Base-by-base conservation (phyloP, 1,284 basidiomycete species). In the Gymnopus androsaceus region DNA sequence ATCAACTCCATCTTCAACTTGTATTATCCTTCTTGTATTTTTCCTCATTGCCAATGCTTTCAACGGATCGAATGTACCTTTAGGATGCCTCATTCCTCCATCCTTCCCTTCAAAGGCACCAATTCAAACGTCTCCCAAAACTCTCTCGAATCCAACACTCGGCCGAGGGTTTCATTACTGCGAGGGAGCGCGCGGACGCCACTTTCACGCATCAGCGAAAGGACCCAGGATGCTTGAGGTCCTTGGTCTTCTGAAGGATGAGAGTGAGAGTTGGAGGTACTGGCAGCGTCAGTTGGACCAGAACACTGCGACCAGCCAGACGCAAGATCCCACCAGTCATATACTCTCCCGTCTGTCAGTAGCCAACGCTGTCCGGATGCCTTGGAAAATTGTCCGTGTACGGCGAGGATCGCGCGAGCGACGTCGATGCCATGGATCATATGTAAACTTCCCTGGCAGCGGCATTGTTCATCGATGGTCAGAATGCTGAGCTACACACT, bases 281-380 rank as follows among this genome's bases (percentile, higher is more conserved):
- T 57, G 21, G n/a, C 15, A 7, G 33, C 42, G 40, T 28, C 49
- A 17, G 17, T 30, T 8, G 57, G 57, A 28, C 60, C 61, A 6
- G 67, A 61, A 4, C 77, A 77, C n/a, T n/a, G n/a, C n/a, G n/a
- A n/a, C 78, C 79, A 85, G 3, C 80, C 77, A 6, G 78, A 78
- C 1, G 80, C 82, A 7, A 87, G 71, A 61, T 86, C 84, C 83
- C 84, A 87, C 84, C 83, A 86, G 64, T 87, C 82, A 63, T 86
- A 84, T 30, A 86, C 77, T 7, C 83, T 75, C 15, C 74, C 71
- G 62, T 88, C 84, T 7, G 79, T 82, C 23, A 86, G 66, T 9
- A 85, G 62, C 82, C 82, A 84, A 7, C 81, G 75, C 61, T 83
- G 72, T 3, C 81, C 81, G 9, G 62, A 59, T 1, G 80, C 75